Base-by-base conservation (phyloP, 208 protist genomes). In the Trypanosoma conorhini region DNA sequence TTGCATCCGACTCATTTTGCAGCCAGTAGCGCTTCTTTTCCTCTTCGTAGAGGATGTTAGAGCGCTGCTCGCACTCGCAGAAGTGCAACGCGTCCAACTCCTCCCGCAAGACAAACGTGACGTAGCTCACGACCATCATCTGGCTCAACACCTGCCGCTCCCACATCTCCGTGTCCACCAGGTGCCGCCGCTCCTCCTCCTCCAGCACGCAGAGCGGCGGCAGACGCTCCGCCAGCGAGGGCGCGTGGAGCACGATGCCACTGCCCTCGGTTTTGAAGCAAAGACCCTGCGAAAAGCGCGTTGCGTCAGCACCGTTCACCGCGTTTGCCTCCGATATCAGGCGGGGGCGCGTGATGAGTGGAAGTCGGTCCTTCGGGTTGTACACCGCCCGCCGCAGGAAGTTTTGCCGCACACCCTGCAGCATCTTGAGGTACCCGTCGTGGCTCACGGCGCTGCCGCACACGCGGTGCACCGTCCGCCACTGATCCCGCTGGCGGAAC, bases 111-210 rank as follows among this genome's bases (percentile, higher is more conserved):
- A 95, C 83, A 69, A 86, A 89, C 10, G 83, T 91, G 5, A 93
- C 85, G 71, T 88, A 95, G 58, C 72, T 67, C 55, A 92, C 83
- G 24, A 83, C 74, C 84, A 92, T 93, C 86, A 93, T 90, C 69
- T 95, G 84, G 1, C 68, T 67, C 10, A 88, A 50, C 0, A 91
- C 80, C 24, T 79, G 77, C 28, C 80, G 70, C 42, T 89, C 85
- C 87, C 83, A 93, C 26, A 66, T 57, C 74, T 93, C 90, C n/a
- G 62, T 78, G 10, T 74, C 76, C 15, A 72, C 13, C 0, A 95
- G 44, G 46, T 84, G 74, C 52, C 82, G 50, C 21, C 90, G 84
- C 24, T 75, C 74, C 28, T 75, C 72, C 48, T 46, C 62, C 78
- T 95, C 89, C 33, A 91, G 62, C 35, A 81, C 54, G 8, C 22